Evolutionary conservation across 2,329 filamentous ascomycete genomes (phyloP).

Genomic region (Hirsutella thompsonii): DNA sequence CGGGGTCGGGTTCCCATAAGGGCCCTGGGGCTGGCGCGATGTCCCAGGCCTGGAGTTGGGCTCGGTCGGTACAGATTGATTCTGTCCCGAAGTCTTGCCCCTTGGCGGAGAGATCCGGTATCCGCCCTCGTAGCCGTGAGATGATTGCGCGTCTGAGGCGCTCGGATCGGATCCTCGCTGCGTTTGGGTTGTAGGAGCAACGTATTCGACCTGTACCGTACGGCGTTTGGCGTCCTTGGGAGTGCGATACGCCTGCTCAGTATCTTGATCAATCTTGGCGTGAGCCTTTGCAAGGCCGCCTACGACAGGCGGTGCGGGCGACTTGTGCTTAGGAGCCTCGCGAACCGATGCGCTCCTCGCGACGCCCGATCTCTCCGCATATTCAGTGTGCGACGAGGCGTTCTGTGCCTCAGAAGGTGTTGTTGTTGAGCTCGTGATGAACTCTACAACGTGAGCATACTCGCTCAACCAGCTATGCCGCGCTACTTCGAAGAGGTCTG

Average conservation of each 20-base stretch:
- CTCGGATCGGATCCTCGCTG: constrained; percentile 44
- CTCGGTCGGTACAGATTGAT: constrained; percentile 36
- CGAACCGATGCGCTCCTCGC: constrained; percentile 87
- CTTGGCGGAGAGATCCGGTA: constrained; percentile 19
- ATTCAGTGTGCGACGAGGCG: constrained; percentile 47
- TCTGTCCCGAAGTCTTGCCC: constrained; percentile 48
- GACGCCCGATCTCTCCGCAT: constrained; percentile 46
- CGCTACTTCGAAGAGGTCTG: constrained; percentile 93
- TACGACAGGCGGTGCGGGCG: constrained; percentile 31
- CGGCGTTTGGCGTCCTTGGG: constrained; percentile 83
- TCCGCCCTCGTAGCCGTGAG: constrained; percentile 30
- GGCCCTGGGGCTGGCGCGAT: constrained; percentile 31
- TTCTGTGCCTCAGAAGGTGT: constrained; percentile 76
- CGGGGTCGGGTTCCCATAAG: constrained; percentile 22
- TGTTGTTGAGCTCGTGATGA: constrained; percentile 93
- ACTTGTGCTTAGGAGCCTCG: constrained; percentile 63
- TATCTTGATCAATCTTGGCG: constrained; percentile 57
- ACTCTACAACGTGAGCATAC: constrained; percentile 90
- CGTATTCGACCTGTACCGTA: constrained; percentile 96
- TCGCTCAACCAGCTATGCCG: constrained; percentile 97
- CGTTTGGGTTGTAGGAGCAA: constrained; percentile 79
- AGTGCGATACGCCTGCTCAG: constrained; percentile 41
- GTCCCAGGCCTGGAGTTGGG: constrained; percentile 22
- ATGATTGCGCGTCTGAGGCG: constrained; percentile 12
- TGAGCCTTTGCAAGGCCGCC: constrained; percentile 61